phyloP scores from a whole-genome alignment of 2,329 filamentous ascomycete genomes.

The Fusarium pininemorale region DNA sequence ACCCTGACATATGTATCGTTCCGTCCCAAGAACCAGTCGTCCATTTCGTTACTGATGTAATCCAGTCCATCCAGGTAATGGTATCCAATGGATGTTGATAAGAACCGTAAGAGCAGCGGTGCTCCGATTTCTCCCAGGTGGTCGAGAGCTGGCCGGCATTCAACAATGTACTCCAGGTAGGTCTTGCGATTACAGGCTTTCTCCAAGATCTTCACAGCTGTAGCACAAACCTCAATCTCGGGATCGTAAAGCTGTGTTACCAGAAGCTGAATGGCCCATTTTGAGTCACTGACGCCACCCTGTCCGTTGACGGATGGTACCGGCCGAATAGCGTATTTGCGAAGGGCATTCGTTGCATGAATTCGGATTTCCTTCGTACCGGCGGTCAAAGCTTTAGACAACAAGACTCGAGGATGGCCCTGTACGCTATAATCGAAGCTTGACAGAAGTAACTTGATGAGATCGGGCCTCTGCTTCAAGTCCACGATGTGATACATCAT shows the following conservation, averaged over 20 bases:
- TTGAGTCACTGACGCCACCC: slow-evolving; percentile 70
- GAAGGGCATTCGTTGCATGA: slow-evolving; percentile 84
- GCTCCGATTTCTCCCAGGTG: slow-evolving; percentile 97
- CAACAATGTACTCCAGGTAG: slow-evolving; percentile 94
- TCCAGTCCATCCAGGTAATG: slow-evolving; percentile 96
- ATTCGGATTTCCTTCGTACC: slow-evolving; percentile 93
- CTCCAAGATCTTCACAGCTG: slow-evolving; percentile 95
- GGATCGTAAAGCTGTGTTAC: slow-evolving; percentile 99
- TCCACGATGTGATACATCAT: slow-evolving; percentile 99
- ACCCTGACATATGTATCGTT: slow-evolving; percentile 96
- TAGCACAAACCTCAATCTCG: slow-evolving; percentile 94
- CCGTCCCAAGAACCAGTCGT: slow-evolving; percentile 97
- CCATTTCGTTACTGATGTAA: slow-evolving; percentile 99
- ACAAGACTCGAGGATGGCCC: slow-evolving; percentile 88
- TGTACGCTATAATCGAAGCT: slow-evolving; percentile 92
- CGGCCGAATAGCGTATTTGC: slow-evolving; percentile 79
- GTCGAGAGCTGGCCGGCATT: slow-evolving; percentile 92
- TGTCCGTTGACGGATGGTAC: slow-evolving; percentile 50
- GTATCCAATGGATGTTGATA: slow-evolving; percentile 96
- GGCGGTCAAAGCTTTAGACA: slow-evolving; percentile 93
- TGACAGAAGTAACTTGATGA: slow-evolving; percentile 86
- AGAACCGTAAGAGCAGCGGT: slow-evolving; percentile 87
- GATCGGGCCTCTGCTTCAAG: slow-evolving; percentile 86
- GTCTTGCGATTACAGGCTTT: slow-evolving; percentile 94
- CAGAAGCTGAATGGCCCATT: slow-evolving; percentile 96